Base-by-base conservation (phyloP, 805 yeast genomes). In the Hanseniaspora lindneri region DNA sequence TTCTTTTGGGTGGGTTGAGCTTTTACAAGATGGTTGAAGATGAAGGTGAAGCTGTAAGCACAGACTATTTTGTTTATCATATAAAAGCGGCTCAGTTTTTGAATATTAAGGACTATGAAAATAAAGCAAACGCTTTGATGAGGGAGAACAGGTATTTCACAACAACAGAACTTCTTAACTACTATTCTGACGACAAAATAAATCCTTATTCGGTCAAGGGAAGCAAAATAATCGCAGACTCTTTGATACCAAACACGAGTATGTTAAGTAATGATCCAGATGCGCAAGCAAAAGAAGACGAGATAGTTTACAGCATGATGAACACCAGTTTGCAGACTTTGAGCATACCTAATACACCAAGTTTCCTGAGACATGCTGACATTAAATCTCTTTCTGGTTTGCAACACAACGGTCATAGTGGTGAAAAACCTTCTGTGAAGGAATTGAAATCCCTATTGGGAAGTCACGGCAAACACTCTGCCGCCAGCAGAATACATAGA, bases 1-100 rank as follows among this genome's bases (percentile, higher is more conserved):
- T 65, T n/a, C 47, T 64, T 19, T 51, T 64, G 16, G 54, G 62
- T 8, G 67, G 67, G 21, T 53, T 64, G 29, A 55, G 54, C 16
- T 61, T 57, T 44, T 61, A 58, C 41, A 51, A 56, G 8, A 46
- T 46, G 16, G 35, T 27, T 14, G 57, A 58, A 32, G 47, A 44
- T 28, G 56, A 51, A 1, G 51, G 46, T 6, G 54, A 51, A 11
- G 21, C 21, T 6, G 56, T 60, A 23, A 51, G 52, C 13, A 29
- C 51, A 11, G 44, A 53, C 10, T 64, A 63, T 47, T 63, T 60
- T 46, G 32, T 44, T 2, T 64, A 63, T 48, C 67, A 64, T 44
- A 3, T 28, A 13, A 55, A 58, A 44, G 63, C 65, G 1, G 60
- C 66, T 1, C 52, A 50, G 9, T 61, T 57, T 39, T 50, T 64